Base-by-base conservation (phyloP, 257 asterid genomes). In the Solanum virginianum region DNA sequence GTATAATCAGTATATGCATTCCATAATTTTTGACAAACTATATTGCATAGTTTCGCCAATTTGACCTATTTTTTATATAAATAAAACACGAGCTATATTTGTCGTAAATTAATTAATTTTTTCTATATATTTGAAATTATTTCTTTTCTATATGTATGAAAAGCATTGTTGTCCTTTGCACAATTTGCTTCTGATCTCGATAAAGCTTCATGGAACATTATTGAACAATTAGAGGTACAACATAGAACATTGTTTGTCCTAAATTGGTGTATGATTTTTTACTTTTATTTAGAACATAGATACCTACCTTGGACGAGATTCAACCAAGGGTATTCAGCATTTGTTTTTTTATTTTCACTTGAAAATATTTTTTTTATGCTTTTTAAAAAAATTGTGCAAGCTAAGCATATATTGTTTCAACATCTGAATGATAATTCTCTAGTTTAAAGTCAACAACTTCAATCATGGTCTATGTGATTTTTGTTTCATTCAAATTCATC, bases 371-470 rank as follows among this genome's bases (percentile, higher is more conserved):
- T 20, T 32, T 57, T n/a, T 24, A 81, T 62, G 56, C 57, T 43
- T 8, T 59, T 20, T 75, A 32, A 49, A 71, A 65, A 66, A 45
- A 55, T 65, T 81, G 68, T 55, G 66, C 66, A n/a, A 59, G 66
- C 82, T 74, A 81, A 87, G 87, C 36, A 39, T 56, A 24, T 69
- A 83, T 7, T 6, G 22, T 75, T 81, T 82, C 24, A 84, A 63
- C 85, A 79, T 54, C 49, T 83, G 15, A 83, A 41, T 39, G 32
- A 55, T 60, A 32, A 51, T 77, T 87, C 59, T 54, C 8, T 47
- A 51, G 56, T 26, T 29, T 83, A 20, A 66, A 83, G 92, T 91
- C 92, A 89, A 85, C 88, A 14, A 82, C 59, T 82, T 63, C 22
- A 65, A 82, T 82, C 57, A 81, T 81, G 39, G 13, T 29, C 20